Evolutionary conservation across 2,329 filamentous ascomycete genomes (phyloP).

Genomic region (Fusarium mangiferae): DNA sequence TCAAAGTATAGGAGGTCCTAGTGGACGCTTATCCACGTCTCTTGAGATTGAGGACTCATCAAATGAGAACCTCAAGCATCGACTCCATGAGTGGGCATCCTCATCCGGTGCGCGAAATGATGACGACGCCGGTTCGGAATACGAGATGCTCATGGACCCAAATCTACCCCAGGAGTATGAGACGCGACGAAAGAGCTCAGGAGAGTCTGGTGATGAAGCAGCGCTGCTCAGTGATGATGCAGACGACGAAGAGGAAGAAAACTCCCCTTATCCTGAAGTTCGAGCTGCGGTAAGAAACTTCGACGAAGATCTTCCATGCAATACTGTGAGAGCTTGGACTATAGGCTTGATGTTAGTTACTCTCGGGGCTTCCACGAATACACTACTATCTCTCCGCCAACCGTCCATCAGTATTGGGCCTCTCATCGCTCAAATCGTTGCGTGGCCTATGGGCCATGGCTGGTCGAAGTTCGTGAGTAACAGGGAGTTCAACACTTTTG

Average conservation of each 20-base stretch:
- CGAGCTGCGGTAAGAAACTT: conserved; percentile 72
- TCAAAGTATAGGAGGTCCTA: conserved; percentile 38
- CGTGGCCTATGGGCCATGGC: conserved; percentile 70
- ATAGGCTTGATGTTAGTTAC: conserved; percentile 68
- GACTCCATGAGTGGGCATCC: conserved; percentile 55
- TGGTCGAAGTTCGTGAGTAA: conserved; percentile 68
- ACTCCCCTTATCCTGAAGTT: conserved; percentile 74
- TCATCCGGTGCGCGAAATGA: conserved; percentile 51
- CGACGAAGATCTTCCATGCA: conserved; percentile 73
- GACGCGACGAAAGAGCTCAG: conserved; percentile 44
- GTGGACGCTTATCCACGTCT: conserved; percentile 44
- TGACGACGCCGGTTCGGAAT: conserved; percentile 59
- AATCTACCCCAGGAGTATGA: conserved; percentile 59
- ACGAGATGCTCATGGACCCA: conserved; percentile 67
- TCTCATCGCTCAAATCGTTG: conserved; percentile 71
- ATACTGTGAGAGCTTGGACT: conserved; percentile 72
- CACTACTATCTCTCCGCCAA: conserved; percentile 70
- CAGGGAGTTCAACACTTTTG: conserved; percentile 62
- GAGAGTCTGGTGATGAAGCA: conserved; percentile 38
- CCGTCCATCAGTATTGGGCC: conserved; percentile 70
- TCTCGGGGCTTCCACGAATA: conserved; percentile 69
- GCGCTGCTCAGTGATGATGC: conserved; percentile 44
- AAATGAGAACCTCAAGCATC: conserved; percentile 44
- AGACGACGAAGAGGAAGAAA: conserved; percentile 52
- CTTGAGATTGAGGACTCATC: conserved; percentile 38